These are phyloP conservation scores for Trypanosomatidae sp. DNA, from an alignment of 208 protist genomes.

Conservation along the genomic window DNA sequence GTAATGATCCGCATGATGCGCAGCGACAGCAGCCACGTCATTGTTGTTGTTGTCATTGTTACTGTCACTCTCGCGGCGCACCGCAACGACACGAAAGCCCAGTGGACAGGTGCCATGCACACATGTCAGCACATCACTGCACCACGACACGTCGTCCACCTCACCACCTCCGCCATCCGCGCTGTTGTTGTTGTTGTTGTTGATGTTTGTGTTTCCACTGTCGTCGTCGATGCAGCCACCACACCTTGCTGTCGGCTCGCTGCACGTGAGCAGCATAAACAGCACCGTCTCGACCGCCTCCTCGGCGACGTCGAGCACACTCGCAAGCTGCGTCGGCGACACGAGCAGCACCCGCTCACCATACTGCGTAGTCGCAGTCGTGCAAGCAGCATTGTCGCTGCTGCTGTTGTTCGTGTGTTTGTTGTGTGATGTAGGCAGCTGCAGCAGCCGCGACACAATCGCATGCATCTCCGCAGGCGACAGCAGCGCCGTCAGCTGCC, in stretches of 20 bases:
- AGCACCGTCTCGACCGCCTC: constrained; percentile 74
- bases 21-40: no score
- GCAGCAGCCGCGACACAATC: constrained; percentile 35
- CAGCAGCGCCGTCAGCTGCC: constrained; percentile 29
- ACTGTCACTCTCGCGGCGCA: no score
- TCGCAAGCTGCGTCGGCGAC: constrained; percentile 29
- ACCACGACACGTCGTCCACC: constrained; percentile 2
- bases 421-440: constrained; percentile 12
- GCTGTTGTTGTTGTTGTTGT: not conserved
- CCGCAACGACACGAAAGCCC: constrained; percentile 16
- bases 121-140: no score
- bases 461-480: constrained; percentile 40
- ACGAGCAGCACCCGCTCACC: constrained; percentile 45
- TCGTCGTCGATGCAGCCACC: not conserved
- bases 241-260: not conserved
- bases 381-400: no score
- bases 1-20: no score
- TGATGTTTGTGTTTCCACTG: not conserved
- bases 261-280: constrained; percentile 37
- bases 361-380: no score
- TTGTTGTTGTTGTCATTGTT: no score
- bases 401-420: no score
- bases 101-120: constrained; percentile 30
- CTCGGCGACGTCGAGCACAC: constrained; percentile 38
- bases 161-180: constrained; percentile 4